Evolutionary conservation across 441 rosid genomes (phyloP), one percentile per base, ranked within the genome.

Genomic region (Bocquillonia castaneifolia): DNA sequence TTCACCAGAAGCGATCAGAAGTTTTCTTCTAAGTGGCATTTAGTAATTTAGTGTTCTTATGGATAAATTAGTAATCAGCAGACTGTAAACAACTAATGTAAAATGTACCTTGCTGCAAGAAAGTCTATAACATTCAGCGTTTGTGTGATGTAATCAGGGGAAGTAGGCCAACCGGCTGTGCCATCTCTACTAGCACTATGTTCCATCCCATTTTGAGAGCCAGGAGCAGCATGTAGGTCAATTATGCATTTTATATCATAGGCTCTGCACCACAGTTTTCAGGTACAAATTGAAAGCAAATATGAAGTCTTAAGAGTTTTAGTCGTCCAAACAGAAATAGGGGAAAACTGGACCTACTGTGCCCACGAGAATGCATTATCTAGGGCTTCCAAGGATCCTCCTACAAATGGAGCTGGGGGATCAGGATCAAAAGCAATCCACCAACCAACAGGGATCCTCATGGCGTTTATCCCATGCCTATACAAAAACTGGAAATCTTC

Each of bases 201-300:
- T 61, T 89, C 96, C 88, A 87, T 80, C 40, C 96, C 96, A 40
- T 87, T 89, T 76, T 89, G 96, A 58, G 96, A 89, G 60, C 87
- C 96, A 66, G 96, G 89, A 56, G 92, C 96, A 1, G 96, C 96
- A 77, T 89, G 96, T 57, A 89, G 88, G 69, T 89, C 96, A 64
- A 89, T 81, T 76, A 89, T 85, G 79, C 96, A 89, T 79, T 79
- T 87, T 75, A 89, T 80, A 76, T 65, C 57, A 75, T 80, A 84
- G 67, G 76, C 83, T 78, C 96, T 87, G 86, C 83, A 87, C 20
- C 73, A 71, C 56, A 31, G 34, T 75, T 47, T 74, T 39, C 6
- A 59, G 14, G 42, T 70, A 70, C 60, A 58, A 59, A 50, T 66
- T 28, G 72, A 73, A 57, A 23, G 44, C 37, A 72, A 67, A n/a